phyloP scores from a whole-genome alignment of 108 stramenopile species.

The Bacterosira constricta region DNA sequence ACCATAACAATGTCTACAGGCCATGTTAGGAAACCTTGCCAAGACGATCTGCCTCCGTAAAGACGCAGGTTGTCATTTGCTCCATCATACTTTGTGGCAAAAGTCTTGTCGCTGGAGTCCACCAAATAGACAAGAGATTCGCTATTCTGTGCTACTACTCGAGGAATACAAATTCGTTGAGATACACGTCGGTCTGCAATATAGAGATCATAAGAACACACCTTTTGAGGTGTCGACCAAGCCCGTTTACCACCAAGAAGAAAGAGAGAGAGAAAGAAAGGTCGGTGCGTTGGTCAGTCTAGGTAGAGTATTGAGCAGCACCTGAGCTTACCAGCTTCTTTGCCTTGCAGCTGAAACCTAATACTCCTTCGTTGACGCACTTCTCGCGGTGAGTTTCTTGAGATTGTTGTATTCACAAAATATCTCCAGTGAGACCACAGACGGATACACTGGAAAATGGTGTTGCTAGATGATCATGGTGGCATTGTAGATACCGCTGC shows the following conservation, averaged over 20 bases:
- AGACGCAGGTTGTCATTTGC: slow-evolving; percentile 47
- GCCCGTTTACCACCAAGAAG: no score
- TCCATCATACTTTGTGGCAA: slow-evolving; percentile 52
- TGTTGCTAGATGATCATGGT: slow-evolving; percentile 53
- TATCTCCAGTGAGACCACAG: slow-evolving; percentile 62
- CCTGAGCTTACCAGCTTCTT: slow-evolving; percentile 39
- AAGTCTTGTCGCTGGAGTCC: slow-evolving; percentile 31
- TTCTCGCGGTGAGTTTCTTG: slow-evolving; percentile 38
- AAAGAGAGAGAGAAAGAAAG: background rate
- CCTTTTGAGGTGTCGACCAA: slow-evolving; percentile 32
- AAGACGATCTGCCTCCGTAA: slow-evolving; percentile 49
- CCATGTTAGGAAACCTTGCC: slow-evolving; percentile 52
- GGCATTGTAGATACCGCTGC: slow-evolving; percentile 47
- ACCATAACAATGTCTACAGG: slow-evolving; percentile 46
- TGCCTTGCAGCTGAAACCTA: slow-evolving; percentile 44
- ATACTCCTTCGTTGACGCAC: slow-evolving; percentile 49
- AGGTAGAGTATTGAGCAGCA: no score
- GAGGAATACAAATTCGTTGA: background rate
- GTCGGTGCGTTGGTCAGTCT: no score
- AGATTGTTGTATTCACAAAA: slow-evolving; percentile 40
- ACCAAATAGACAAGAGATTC: slow-evolving; percentile 23
- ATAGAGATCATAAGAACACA: slow-evolving; percentile 39
- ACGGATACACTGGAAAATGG: slow-evolving; percentile 56
- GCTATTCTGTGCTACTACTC: background rate
- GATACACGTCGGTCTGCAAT: background rate